Conservation (phyloP, 768 basidiomycete genomes). For the Cystobasidium onofrii region DNA sequence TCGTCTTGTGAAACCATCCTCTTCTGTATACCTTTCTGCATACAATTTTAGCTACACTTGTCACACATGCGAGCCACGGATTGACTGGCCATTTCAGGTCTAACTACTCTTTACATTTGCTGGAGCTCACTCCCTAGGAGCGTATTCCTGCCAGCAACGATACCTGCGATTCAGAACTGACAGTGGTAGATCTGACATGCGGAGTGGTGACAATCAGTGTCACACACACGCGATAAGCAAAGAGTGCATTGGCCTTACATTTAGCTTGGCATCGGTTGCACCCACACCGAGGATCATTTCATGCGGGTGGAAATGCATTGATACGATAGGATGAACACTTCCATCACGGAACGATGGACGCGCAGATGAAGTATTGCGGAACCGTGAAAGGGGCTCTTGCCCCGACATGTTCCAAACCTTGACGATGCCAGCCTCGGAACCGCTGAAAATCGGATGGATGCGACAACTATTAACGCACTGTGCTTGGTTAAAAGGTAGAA, state of each 20-base stretch:
- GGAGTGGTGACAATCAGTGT: neutral
- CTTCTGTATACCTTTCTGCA: too few relatives aligned
- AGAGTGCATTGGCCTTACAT: conserved; percentile 18
- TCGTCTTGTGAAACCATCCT: too few relatives aligned
- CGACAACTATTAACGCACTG: too few relatives aligned
- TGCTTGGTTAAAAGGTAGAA: too few relatives aligned
- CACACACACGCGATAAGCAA: neutral
- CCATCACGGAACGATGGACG: conserved; percentile 2
- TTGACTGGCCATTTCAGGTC: too few relatives aligned
- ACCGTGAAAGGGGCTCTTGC: conserved; percentile 52
- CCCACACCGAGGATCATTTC: conserved; percentile 59
- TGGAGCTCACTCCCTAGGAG: too few relatives aligned
- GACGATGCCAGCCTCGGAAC: conserved; percentile 56
- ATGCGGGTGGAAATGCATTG: conserved; percentile 70
- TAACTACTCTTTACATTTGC: too few relatives aligned
- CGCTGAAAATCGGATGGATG: conserved; percentile 52
- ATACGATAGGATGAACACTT: conserved; percentile 46
- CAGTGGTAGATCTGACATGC: conserved; percentile 16
- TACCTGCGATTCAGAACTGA: neutral
- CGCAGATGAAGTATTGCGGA: conserved; percentile 38
- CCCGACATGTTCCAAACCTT: conserved; percentile 60
- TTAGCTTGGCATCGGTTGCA: conserved; percentile 35
- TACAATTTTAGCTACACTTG: too few relatives aligned
- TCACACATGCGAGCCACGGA: too few relatives aligned
- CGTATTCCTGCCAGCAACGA: too few relatives aligned